Base-by-base conservation (phyloP, 2,329 filamentous ascomycete species). In the Cladosporium sphaerospermum region DNA sequence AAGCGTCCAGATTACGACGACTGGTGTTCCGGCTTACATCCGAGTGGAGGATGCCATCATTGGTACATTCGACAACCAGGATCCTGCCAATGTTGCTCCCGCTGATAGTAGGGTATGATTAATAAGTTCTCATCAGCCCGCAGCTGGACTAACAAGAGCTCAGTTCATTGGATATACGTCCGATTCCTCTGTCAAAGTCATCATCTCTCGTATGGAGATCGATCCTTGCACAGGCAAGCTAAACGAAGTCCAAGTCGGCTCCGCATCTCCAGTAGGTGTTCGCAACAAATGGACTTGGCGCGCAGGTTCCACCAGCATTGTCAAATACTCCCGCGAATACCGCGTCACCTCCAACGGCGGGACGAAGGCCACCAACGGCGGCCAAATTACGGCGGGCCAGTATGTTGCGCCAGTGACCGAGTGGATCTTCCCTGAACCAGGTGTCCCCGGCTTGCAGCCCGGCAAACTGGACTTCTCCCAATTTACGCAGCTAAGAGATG, bases 391-490 rank as follows among this genome's bases (percentile, higher is more conserved):
- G n/a, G 71, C 71, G 3, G 72, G 72, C 4, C 66, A 71, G 50
- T 75, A 72, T 41, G 62, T 74, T 16, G 66, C 67, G 31, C 67
- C 73, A 10, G 71, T 75, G 4, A 65, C 63, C 3, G 72, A 74
- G 53, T 74, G 71, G 70, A 73, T 75, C 56, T 71, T 70, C 59
- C 72, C 73, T 9, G 73, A 75, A 56, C 62, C 68, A 14, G 62
- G 68, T 14, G 60, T 64, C 3, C 73, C 72, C n/a, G 73, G 73
- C 1, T 53, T 54, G 14, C 45, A 59, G 9, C 65, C 64, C 9
- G 58, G 58, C 59, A 65, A 55, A 54, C 67, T 64, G 57, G 64
- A 69, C 47, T 73, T 74, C 53, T 59, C 61, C 28, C 64, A 65
- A 33, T 62, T 74, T 7, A 62, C 65, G 1, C 59, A 60, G 43